Evolutionary conservation across 805 yeast species (phyloP).

Genomic region (Metschnikowia kunwiensis): DNA sequence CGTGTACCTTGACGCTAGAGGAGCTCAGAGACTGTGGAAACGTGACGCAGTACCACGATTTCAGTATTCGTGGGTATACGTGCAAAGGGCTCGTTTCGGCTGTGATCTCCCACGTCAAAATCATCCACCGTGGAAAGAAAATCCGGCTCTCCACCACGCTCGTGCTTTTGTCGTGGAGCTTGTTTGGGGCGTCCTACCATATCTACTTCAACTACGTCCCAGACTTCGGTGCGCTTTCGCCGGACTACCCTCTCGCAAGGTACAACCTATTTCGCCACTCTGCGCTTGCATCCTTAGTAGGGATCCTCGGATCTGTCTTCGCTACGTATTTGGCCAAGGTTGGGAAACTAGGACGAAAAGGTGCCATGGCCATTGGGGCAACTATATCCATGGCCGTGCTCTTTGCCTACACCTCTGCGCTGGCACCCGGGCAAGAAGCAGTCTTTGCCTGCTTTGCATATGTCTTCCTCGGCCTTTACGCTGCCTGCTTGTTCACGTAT

Average conservation of each 20-base stretch:
- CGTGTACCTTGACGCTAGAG: slow-evolving; percentile 13
- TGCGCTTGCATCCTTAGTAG: slow-evolving; percentile 10
- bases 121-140: slow-evolving; percentile 1
- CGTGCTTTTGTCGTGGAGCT: slow-evolving; percentile 7
- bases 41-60: slow-evolving; percentile 5
- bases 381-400: slow-evolving; percentile 21
- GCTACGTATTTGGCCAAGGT: slow-evolving; percentile 10
- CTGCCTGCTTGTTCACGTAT: slow-evolving; percentile 32
- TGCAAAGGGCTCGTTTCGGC: slow-evolving; percentile 1
- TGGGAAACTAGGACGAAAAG: slow-evolving; percentile 50
- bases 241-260: slow-evolving; percentile 7
- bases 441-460: slow-evolving; percentile 20
- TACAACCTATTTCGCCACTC: slow-evolving; percentile 9
- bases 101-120: slow-evolving; percentile 2
- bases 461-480: slow-evolving; percentile 23
- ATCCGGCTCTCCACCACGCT: slow-evolving; percentile 7
- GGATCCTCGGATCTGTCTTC: slow-evolving; percentile 7
- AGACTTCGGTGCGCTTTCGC: slow-evolving; percentile 8
- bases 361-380: slow-evolving; percentile 42
- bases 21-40: slow-evolving; percentile 16
- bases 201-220: slow-evolving; percentile 11
- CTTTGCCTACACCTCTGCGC: slow-evolving; percentile 22
- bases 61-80: slow-evolving; percentile 3
- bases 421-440: slow-evolving; percentile 18
- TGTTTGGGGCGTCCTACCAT: slow-evolving; percentile 7